phyloP scores from a whole-genome alignment of 1,284 basidiomycete species.

The Tylopilus sp. region DNA sequence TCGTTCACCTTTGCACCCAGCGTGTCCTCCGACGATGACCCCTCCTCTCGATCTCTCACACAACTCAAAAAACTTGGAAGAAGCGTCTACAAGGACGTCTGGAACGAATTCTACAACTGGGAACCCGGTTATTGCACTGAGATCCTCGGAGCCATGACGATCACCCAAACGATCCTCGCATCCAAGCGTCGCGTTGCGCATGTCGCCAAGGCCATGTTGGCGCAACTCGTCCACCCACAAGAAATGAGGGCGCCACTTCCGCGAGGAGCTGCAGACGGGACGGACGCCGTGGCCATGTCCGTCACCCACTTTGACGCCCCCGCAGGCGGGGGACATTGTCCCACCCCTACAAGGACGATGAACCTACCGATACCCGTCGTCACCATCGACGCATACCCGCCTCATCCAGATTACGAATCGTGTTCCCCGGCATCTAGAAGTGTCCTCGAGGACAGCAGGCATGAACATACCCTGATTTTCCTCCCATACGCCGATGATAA shows the following conservation, averaged over 20 bases:
- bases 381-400: conserved; percentile 19
- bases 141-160: conserved; percentile 9
- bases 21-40: neutral
- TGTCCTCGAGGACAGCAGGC: conserved; percentile 38
- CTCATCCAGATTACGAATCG: conserved; percentile 45
- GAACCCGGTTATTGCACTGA: conserved; percentile 24
- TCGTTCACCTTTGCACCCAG: neutral
- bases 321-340: neutral
- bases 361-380: conserved; percentile 12
- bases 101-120: conserved; percentile 37
- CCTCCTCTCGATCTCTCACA: neutral
- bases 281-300: conserved; percentile 1
- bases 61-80: conserved; percentile 16
- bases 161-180: conserved; percentile 4
- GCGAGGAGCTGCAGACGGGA: neutral
- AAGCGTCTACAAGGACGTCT: conserved; percentile 28
- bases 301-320: conserved; percentile 6
- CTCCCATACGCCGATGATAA: conserved; percentile 54
- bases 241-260: neutral
- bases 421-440: conserved; percentile 46
- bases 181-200: conserved; percentile 10
- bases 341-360: neutral
- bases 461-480: conserved; percentile 43
- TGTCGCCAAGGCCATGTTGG: conserved; percentile 11
- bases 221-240: conserved; percentile 4